These are phyloP conservation scores for Tolypocladium ophioglossoides DNA, from an alignment of 2,329 filamentous ascomycete species.

Conservation along the genomic window DNA sequence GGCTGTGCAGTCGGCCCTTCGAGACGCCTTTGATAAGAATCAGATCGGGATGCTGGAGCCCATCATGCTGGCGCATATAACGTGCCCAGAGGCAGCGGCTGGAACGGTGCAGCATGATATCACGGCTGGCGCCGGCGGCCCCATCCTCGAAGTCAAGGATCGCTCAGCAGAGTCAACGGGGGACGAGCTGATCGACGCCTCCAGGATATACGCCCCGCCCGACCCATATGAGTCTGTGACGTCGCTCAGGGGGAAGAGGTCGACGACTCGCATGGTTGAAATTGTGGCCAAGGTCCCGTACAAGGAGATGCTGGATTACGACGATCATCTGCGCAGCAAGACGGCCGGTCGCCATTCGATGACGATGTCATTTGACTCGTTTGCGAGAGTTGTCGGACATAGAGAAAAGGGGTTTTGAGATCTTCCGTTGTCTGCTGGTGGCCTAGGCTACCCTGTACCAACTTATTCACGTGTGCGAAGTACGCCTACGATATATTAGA, in stretches of 20 bases:
- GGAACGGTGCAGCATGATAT: conserved; percentile 78
- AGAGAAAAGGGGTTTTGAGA: conserved; percentile 38
- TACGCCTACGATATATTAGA: background rate
- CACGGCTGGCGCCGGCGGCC: conserved; percentile 58
- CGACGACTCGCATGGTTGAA: conserved; percentile 39
- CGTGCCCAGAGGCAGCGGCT: conserved; percentile 70
- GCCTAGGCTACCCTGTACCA: background rate
- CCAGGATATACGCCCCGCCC: conserved; percentile 73
- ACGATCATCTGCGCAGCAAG: conserved; percentile 78
- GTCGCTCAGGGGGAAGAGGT: conserved; percentile 43
- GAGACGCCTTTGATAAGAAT: conserved; percentile 42
- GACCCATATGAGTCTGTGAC: conserved; percentile 64
- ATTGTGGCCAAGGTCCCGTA: conserved; percentile 83
- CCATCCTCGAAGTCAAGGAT: conserved; percentile 61
- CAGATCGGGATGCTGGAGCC: conserved; percentile 73
- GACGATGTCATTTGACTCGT: conserved; percentile 48
- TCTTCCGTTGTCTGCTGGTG: no score
- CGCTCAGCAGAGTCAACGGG: conserved; percentile 28
- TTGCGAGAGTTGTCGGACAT: conserved; percentile 42
- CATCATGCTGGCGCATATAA: conserved; percentile 83
- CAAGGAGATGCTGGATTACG: conserved; percentile 93
- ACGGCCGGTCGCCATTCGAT: conserved; percentile 67
- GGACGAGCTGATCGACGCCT: conserved; percentile 49
- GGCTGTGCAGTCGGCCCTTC: conserved; percentile 61
- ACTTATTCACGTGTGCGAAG: background rate